Evolutionary conservation across 2,329 filamentous ascomycete species (phyloP), one percentile per base, ranked within the genome.

Genomic region (Xylaria digitata): DNA sequence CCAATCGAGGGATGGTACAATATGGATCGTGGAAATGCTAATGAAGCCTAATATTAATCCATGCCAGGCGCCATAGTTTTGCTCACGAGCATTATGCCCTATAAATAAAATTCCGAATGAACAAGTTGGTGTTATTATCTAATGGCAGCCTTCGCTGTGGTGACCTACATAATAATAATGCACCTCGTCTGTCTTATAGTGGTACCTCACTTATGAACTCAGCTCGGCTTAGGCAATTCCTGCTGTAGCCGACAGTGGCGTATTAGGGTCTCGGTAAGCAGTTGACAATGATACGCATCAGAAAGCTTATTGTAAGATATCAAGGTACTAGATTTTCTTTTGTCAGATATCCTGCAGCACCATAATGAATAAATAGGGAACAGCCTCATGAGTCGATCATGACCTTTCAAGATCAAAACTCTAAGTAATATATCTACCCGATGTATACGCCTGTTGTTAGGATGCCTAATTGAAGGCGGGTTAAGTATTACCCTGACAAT

Each of bases 191-290:
- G 13, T 34, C 32, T 15, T 15, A 40, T 11, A 40, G 37, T 40
- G 11, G 4, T 40, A 40, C 37, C 37, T 40, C 37, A 40, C 13
- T 40, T 40, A 40, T 13, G 37, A 40, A 40, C 37, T 40, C 37
- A 13, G 37, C 32, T 37, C 32, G 50, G 32, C 5, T 17, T 32
- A 54, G 30, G 32, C 50, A 54, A 56, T 46, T 9, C 40, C 40
- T 46, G 11, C 40, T 32, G 3, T 56, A 17, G 11, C 54, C 21
- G 61, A 50, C 50, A 43, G 50, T 37, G 61, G 42, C 42, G 30
- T 59, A 62, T 49, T 56, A 64, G 49, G 23, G 9, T 53, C 60
- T 67, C 43, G 42, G 58, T 54, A 46, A 56, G 55, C 60, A 30
- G 46, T 40, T 40, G 3, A 30, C n/a, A 26, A 17, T 52, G 26